phyloP scores from a whole-genome alignment of 2,329 filamentous ascomycete species.

The Talaromyces sp. region DNA sequence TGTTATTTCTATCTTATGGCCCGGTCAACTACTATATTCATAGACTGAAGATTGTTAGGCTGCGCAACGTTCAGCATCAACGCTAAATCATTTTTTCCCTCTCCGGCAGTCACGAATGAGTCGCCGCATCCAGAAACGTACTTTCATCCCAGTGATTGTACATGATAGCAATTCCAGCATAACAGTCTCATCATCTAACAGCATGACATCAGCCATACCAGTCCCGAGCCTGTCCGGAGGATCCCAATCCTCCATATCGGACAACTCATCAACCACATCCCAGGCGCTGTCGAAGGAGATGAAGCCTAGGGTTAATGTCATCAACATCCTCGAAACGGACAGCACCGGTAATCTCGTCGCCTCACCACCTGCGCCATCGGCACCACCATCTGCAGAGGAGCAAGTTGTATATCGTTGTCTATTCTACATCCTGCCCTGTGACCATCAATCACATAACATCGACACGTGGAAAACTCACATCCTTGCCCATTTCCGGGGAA shows the following conservation, averaged over 20 bases:
- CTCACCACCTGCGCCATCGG: constrained; percentile 2
- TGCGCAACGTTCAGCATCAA: constrained; percentile 6
- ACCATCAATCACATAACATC: constrained; percentile 37
- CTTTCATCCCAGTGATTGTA: constrained; percentile 10
- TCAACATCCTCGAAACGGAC: constrained; percentile 28
- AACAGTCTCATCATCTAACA: constrained; percentile 3
- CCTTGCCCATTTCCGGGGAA: constrained; percentile 43
- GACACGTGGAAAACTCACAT: constrained; percentile 45
- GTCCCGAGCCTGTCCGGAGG: constrained; percentile 32
- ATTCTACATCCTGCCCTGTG: constrained; percentile 46
- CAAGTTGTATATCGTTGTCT: constrained; percentile 34
- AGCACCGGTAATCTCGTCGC: constrained; percentile 31
- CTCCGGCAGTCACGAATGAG: constrained; percentile 8
- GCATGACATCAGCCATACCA: constrained; percentile 15
- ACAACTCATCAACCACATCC: constrained; percentile 24
- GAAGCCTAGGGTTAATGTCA: constrained; percentile 27
- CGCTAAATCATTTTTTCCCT: neutral
- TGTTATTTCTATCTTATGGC: neutral
- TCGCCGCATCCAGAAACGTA: constrained; percentile 6
- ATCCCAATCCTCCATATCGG: constrained; percentile 29
- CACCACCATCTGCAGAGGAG: constrained; percentile 2
- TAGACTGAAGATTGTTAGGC: neutral
- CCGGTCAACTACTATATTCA: neutral
- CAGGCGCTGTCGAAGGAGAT: constrained; percentile 15
- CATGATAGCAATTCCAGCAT: constrained; percentile 9